These are phyloP conservation scores for Solanum rostratum DNA, from an alignment of 257 asterid species.

Conservation along the genomic window DNA sequence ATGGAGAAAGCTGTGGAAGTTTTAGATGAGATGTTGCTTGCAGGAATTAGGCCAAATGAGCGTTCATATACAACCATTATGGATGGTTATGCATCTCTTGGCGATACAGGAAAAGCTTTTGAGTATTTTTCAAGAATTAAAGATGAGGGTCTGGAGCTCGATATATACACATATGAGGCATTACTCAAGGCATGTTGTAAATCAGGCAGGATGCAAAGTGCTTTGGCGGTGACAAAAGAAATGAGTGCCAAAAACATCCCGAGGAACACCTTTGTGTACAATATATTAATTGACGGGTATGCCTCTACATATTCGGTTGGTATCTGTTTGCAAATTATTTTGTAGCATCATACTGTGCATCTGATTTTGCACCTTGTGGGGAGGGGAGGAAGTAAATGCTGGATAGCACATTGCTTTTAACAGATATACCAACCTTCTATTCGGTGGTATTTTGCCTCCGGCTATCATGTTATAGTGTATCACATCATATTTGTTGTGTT, in stretches of 20 bases:
- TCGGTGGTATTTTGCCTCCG: not conserved
- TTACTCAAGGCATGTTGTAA: slow-evolving; percentile 98
- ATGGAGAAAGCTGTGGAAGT: slow-evolving; percentile 79
- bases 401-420: not conserved
- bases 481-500: not conserved
- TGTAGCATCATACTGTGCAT: not conserved
- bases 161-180: slow-evolving; percentile 82
- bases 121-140: slow-evolving; percentile 77
- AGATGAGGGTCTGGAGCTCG: slow-evolving; percentile 82
- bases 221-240: slow-evolving; percentile 92
- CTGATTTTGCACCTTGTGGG: not conserved
- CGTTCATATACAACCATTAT: slow-evolving; percentile 89
- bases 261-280: slow-evolving; percentile 82
- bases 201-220: slow-evolving; percentile 99
- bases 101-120: slow-evolving; percentile 91
- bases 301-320: not conserved
- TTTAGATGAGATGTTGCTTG: slow-evolving; percentile 83
- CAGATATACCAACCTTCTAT: not conserved
- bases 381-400: not conserved
- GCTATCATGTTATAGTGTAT: not conserved
- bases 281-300: slow-evolving; percentile 93
- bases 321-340: not conserved
- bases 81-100: slow-evolving; percentile 97
- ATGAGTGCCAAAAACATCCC: slow-evolving; percentile 70
- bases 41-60: slow-evolving; percentile 70